phyloP scores from a whole-genome alignment of 2,329 filamentous ascomycete genomes.

The Aspergillus sp. region DNA sequence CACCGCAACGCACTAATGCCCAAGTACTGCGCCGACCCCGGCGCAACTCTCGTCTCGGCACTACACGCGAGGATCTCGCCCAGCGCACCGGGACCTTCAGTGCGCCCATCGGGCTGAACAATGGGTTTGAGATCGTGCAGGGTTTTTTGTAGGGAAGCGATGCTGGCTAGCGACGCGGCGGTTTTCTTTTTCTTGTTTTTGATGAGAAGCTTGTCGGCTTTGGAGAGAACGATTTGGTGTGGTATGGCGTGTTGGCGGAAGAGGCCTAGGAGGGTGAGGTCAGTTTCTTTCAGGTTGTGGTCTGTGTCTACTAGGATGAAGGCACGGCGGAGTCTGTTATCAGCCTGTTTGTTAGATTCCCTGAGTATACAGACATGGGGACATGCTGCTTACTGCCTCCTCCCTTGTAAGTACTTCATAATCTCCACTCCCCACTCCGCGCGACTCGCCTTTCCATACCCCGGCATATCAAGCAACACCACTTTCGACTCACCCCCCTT shows the following conservation, averaged over 20 bases:
- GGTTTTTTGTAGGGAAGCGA: constrained; percentile 31
- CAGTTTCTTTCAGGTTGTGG: constrained; percentile 56
- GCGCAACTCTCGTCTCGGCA: constrained; percentile 30
- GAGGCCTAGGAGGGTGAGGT: constrained; percentile 49
- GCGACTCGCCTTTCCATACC: constrained; percentile 57
- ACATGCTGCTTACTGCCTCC: constrained; percentile 45
- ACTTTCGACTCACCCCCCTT: constrained; percentile 40
- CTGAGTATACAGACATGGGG: no score
- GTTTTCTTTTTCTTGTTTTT: constrained; percentile 24
- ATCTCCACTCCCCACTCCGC: constrained; percentile 59
- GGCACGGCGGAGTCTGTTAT: constrained; percentile 45
- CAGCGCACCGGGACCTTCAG: constrained; percentile 36
- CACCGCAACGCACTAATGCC: constrained; percentile 57
- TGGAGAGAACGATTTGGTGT: constrained; percentile 59
- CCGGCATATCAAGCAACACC: constrained; percentile 62
- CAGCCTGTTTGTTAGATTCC: no score
- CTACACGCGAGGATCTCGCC: constrained; percentile 56
- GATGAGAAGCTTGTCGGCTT: constrained; percentile 51
- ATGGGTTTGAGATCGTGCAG: constrained; percentile 33
- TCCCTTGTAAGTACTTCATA: constrained; percentile 56
- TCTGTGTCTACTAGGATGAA: constrained; percentile 58
- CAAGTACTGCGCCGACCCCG: constrained; percentile 39
- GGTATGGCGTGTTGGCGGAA: constrained; percentile 50
- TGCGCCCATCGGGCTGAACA: constrained; percentile 37
- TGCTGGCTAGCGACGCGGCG: constrained; percentile 18